phyloP scores from a whole-genome alignment of 2,329 filamentous ascomycete genomes.

The Pseudogymnoascus sp. region DNA sequence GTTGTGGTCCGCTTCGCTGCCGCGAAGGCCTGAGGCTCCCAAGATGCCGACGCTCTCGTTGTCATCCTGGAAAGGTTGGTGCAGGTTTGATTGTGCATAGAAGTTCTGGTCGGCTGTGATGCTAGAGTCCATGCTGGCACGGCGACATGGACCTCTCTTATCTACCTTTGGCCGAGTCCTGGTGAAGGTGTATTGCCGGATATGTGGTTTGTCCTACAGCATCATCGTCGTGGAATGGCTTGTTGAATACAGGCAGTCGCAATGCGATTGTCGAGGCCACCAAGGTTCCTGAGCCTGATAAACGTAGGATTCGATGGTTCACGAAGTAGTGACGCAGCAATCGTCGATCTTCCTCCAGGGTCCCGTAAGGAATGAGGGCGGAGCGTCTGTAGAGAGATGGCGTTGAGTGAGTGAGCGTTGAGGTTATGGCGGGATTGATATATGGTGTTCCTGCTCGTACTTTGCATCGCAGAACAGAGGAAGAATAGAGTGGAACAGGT shows the following conservation, averaged over 20 bases:
- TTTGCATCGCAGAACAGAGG: not conserved
- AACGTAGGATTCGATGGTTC: not conserved
- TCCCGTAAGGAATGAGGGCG: not conserved
- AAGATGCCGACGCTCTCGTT: not conserved
- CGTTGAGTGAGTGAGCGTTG: not conserved
- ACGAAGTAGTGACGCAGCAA: not conserved
- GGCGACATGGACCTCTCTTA: not conserved
- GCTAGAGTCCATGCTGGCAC: constrained; percentile 25
- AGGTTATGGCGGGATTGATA: not conserved
- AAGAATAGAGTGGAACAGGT: not conserved
- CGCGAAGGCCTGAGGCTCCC: not conserved
- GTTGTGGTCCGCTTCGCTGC: not conserved
- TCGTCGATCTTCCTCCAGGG: not conserved
- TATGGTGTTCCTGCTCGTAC: not conserved
- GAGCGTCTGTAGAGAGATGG: not conserved
- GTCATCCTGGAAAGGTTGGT: not conserved
- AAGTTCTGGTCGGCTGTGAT: constrained; percentile 29
- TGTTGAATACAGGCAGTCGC: not conserved
- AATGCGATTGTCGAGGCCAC: not conserved
- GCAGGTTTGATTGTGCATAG: constrained; percentile 17
- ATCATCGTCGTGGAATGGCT: not conserved
- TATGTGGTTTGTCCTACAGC: not conserved
- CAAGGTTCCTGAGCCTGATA: not conserved
- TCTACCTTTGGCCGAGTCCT: constrained; percentile 2
- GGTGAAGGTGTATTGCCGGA: constrained; percentile 2